phyloP scores from a whole-genome alignment of 208 protist genomes.

The Acanthamoeba royreba region DNA sequence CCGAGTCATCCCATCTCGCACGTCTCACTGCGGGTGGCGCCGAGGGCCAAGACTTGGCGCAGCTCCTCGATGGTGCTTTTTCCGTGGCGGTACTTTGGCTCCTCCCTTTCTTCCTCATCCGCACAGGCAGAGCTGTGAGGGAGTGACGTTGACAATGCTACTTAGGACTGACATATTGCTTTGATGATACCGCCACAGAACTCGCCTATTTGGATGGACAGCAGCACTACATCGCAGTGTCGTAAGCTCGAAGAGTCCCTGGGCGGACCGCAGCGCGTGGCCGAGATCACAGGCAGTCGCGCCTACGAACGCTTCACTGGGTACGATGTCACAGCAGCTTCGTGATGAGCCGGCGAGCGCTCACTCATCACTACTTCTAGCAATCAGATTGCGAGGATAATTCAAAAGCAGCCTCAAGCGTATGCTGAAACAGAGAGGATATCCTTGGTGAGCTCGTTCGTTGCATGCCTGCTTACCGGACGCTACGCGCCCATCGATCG shows the following conservation, averaged over 20 bases:
- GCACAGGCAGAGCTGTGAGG: neutral
- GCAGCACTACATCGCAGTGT: conserved; percentile 64
- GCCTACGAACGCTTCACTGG: conserved; percentile 74
- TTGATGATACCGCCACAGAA: neutral
- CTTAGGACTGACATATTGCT: neutral
- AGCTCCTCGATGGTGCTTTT: neutral
- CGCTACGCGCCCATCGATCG: conserved; percentile 68
- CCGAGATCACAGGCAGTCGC: conserved; percentile 41
- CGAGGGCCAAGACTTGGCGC: neutral
- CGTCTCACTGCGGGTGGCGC: neutral
- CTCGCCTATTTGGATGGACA: conserved; percentile 78
- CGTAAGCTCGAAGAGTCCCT: conserved; percentile 55
- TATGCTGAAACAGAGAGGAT: conserved; percentile 61
- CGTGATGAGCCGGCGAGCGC: neutral
- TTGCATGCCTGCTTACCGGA: conserved; percentile 63
- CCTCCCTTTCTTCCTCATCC: neutral
- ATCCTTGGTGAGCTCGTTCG: conserved; percentile 70
- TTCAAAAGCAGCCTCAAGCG: neutral
- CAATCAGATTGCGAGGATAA: conserved; percentile 64
- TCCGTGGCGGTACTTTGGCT: neutral
- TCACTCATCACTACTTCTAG: neutral
- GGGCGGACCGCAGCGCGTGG: conserved; percentile 58
- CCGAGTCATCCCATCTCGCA: neutral
- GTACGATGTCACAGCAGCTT: neutral
- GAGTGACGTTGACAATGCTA: neutral